These are phyloP conservation scores for Talaromyces proteolyticus DNA, from an alignment of 495 filamentous ascomycete genomes.

Conservation along the genomic window DNA sequence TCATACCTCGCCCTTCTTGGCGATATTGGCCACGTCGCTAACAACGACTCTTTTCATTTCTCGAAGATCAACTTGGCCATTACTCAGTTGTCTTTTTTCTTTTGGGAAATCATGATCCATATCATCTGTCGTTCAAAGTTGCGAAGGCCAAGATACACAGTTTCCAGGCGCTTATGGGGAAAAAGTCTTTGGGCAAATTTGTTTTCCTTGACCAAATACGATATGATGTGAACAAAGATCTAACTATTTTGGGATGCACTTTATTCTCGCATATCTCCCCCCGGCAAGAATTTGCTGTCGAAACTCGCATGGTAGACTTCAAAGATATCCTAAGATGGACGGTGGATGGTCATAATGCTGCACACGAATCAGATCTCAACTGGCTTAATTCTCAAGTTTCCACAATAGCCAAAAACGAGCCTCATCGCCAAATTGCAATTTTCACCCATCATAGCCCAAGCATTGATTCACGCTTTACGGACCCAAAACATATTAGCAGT, in stretches of 20 bases:
- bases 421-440: slow-evolving; percentile 34
- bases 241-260: slow-evolving; percentile 45
- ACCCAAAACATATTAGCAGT: slow-evolving; percentile 37
- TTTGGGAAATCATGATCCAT: slow-evolving; percentile 6
- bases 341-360: slow-evolving; percentile 32
- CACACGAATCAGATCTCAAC: slow-evolving; percentile 32
- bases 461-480: slow-evolving; percentile 20
- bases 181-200: slow-evolving; percentile 26
- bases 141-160: not conserved
- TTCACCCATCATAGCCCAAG: slow-evolving; percentile 51
- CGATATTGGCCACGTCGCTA: slow-evolving; percentile 3
- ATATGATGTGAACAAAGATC: slow-evolving; percentile 23
- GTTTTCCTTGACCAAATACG: slow-evolving; percentile 39
- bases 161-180: slow-evolving; percentile 6
- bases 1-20: slow-evolving; percentile 8
- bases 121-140: slow-evolving; percentile 4
- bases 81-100: slow-evolving; percentile 6
- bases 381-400: slow-evolving; percentile 47
- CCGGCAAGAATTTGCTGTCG: slow-evolving; percentile 15
- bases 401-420: slow-evolving; percentile 23
- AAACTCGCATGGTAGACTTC: slow-evolving; percentile 40
- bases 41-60: slow-evolving; percentile 2
- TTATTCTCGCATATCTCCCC: slow-evolving; percentile 30
- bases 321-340: slow-evolving; percentile 40
- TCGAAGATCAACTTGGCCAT: slow-evolving; percentile 2